phyloP scores from a whole-genome alignment of 1,284 basidiomycete genomes.

The Rhodotorula glutinis region DNA sequence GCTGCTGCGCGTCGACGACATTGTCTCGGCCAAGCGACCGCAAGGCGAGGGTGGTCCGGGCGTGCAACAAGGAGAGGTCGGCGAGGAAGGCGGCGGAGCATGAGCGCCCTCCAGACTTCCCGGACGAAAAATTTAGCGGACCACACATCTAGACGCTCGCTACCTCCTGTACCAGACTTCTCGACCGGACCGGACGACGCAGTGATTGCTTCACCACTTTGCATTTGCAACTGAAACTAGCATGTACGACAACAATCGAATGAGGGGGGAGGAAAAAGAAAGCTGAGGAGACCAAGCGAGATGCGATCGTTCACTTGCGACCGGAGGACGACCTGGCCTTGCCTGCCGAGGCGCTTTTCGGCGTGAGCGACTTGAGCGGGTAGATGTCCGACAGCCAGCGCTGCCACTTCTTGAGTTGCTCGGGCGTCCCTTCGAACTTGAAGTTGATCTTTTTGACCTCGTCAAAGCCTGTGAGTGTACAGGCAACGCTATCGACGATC shows the following conservation, averaged over 20 bases:
- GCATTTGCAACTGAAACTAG: not conserved
- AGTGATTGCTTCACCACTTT: too few species aligned
- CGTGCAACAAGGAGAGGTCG: constrained; percentile 8
- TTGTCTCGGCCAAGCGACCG: constrained; percentile 37
- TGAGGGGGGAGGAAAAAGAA: not conserved
- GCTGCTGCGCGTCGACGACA: constrained; percentile 85
- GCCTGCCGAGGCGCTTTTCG: not conserved
- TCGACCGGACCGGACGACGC: too few species aligned
- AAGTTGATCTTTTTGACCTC: constrained; percentile 74
- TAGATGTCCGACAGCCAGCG: constrained; percentile 26
- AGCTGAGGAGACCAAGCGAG: not conserved
- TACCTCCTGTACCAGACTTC: not conserved
- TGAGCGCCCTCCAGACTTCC: not conserved
- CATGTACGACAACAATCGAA: constrained; percentile 2
- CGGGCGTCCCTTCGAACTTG: constrained; percentile 62
- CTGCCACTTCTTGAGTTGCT: constrained; percentile 14
- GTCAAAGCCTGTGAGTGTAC: constrained; percentile 61
- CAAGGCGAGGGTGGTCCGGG: constrained; percentile 31
- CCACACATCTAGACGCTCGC: not conserved
- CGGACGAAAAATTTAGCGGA: too few species aligned
- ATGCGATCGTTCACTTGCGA: not conserved
- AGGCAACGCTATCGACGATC: not conserved
- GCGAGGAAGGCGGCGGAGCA: constrained; percentile 5
- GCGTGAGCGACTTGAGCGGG: constrained; percentile 3
- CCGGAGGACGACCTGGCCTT: not conserved